phyloP scores from a whole-genome alignment of 306 rosid species.

The Cotoneaster glaucophyllus region DNA sequence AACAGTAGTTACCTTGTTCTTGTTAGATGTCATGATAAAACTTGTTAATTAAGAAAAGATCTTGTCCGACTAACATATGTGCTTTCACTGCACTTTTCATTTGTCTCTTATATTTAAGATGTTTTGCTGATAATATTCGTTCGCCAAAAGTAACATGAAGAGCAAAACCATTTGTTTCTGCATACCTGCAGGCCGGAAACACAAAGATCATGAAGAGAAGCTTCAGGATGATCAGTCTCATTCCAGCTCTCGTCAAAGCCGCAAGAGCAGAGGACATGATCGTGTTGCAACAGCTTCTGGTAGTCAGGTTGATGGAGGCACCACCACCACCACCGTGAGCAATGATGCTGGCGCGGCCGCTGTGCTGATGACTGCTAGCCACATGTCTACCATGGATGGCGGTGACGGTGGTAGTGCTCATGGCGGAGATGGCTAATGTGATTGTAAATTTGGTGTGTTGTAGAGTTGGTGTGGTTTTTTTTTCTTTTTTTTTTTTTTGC shows the following conservation, averaged over 20 bases:
- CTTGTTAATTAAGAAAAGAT: conserved; percentile 7
- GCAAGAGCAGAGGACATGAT: conserved; percentile 14
- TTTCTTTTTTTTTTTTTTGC: not conserved
- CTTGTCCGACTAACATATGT: not conserved
- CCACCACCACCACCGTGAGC: not conserved
- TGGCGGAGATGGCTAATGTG: conserved; percentile 17
- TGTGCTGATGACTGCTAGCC: conserved; percentile 13
- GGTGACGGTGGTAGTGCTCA: conserved; percentile 31
- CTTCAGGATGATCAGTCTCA: conserved; percentile 23
- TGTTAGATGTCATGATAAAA: not conserved
- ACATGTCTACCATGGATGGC: conserved; percentile 16
- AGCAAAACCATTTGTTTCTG: conserved; percentile 49
- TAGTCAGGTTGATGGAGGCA: conserved; percentile 4
- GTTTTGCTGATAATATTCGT: not conserved
- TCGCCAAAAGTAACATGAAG: conserved; percentile 31
- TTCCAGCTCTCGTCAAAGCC: conserved; percentile 14
- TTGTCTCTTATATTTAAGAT: not conserved
- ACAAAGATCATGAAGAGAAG: conserved; percentile 21
- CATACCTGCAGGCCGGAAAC: conserved; percentile 27
- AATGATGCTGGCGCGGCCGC: conserved; percentile 27
- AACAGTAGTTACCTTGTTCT: not conserved
- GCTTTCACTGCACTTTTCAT: not conserved
- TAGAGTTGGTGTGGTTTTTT: not conserved
- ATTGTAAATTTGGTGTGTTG: not conserved
- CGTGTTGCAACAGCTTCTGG: conserved; percentile 10